Conservation (phyloP, 768 basidiomycete species). For the Leccinum disarticulatum region DNA sequence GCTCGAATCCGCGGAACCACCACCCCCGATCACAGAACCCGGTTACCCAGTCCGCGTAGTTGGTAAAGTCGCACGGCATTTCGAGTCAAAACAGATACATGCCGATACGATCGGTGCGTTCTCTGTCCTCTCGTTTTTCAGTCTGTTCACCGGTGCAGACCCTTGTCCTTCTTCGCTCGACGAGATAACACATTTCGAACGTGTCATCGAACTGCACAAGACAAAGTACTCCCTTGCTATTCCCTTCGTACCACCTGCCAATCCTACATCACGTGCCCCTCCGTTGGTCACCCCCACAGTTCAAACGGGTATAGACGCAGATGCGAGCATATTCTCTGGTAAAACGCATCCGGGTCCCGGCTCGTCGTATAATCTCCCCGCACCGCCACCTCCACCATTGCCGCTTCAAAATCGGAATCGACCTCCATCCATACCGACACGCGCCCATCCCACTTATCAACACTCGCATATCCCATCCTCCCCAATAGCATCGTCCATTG, state of each 20-base stretch:
- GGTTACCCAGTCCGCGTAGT: constrained; percentile 48
- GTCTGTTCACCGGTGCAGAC: constrained; percentile 30
- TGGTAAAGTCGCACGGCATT: constrained; percentile 44
- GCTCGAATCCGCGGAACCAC: constrained; percentile 16
- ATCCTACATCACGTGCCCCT: constrained; percentile 10
- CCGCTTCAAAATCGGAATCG: constrained; percentile 13
- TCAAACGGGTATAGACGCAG: not conserved
- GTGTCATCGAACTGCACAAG: constrained; percentile 52
- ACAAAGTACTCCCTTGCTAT: constrained; percentile 45
- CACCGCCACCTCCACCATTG: constrained; percentile 12
- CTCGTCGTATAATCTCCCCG: constrained; percentile 9
- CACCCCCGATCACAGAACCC: constrained; percentile 41
- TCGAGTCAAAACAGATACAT: constrained; percentile 45
- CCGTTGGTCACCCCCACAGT: not conserved
- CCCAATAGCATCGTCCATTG: constrained; percentile 22
- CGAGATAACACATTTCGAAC: constrained; percentile 56
- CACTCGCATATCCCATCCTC: constrained; percentile 19
- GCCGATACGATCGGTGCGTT: constrained; percentile 53
- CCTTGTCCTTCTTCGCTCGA: constrained; percentile 52
- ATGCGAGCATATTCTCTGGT: constrained; percentile 13
- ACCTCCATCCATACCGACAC: not conserved
- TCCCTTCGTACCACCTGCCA: constrained; percentile 46
- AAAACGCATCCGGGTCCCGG: not conserved
- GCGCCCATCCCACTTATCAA: not conserved
- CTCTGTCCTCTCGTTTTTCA: not conserved